Percentiles rank a stretch among this genome's conserved stretches.
Conservation (phyloP, 805 yeast species). For the Metschnikowia similis region DNA sequence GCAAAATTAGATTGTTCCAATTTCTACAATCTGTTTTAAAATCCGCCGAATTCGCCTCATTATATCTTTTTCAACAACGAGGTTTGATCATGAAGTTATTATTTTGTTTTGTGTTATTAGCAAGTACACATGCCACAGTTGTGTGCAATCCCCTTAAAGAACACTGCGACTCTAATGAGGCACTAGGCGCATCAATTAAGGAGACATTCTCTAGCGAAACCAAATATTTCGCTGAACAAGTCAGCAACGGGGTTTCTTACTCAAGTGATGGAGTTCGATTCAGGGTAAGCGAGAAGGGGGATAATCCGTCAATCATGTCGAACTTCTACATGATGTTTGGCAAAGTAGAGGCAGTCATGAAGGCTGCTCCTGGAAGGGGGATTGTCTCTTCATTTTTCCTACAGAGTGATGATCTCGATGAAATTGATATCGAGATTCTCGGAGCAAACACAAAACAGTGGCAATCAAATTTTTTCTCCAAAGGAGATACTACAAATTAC, state of each 20-base stretch:
- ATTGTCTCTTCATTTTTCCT: slow-evolving; percentile 76
- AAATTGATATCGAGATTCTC: slow-evolving; percentile 83
- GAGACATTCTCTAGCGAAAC: slow-evolving; percentile 7
- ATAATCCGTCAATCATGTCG: slow-evolving; percentile 75
- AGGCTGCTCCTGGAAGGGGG: slow-evolving; percentile 77
- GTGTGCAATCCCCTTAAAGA: slow-evolving; percentile 10
- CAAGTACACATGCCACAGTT: background rate
- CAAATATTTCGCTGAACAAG: slow-evolving; percentile 24
- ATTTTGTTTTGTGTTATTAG: background rate
- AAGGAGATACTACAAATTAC: slow-evolving; percentile 73
- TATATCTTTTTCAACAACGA: background rate
- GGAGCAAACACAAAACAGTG: slow-evolving; percentile 75
- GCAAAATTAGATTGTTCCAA: background rate
- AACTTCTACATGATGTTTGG: slow-evolving; percentile 89
- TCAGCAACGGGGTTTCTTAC: slow-evolving; percentile 36
- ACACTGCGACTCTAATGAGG: slow-evolving; percentile 7
- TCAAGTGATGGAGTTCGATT: slow-evolving; percentile 57
- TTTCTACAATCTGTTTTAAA: background rate
- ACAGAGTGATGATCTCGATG: slow-evolving; percentile 83
- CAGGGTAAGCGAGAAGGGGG: slow-evolving; percentile 57
- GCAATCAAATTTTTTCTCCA: slow-evolving; percentile 76
- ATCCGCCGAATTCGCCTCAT: background rate
- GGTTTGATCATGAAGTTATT: background rate
- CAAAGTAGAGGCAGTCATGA: slow-evolving; percentile 63
- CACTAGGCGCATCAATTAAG: slow-evolving; percentile 9